Base-by-base conservation (phyloP, 2,329 filamentous ascomycete genomes). In the Thelonectria discophora region DNA sequence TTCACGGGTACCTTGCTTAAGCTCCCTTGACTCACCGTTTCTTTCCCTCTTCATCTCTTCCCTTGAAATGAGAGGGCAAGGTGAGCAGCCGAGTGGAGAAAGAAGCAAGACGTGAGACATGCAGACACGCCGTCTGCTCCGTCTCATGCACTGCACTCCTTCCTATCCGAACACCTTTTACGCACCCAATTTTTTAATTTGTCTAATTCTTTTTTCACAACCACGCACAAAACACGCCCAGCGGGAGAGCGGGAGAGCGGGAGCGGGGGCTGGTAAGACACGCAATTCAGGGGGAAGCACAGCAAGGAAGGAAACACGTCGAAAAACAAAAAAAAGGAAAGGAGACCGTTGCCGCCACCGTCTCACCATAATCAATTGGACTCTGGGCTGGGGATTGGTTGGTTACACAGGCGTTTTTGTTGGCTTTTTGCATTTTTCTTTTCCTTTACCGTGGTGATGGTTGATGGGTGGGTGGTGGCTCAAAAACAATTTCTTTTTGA, bases 1-100 rank as follows among this genome's bases (percentile, higher is more conserved):
- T 51, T 37, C 46, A 27, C 66, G 63, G 69, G 68, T 70, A 72
- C 65, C 66, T 69, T 69, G 39, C 62, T 65, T 68, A 55, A 60
- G 59, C 3, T 3, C 32, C 32, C 3, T 34, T 34, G 32, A 34
- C 32, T 34, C 32, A 34, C 32, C 24, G 7, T 7, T 24, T 24
- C 7, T 24, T 24, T 24, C 24, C 24, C 32, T 34, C 12, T 11
- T 32, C 30, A 32, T 11, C 3, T 34, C 32, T 34, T 34, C 13
- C 12, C 12, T 34, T 13, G 32, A 34, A 34, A 34, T 34, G 32
- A 34, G 32, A 34, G n/a, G 32, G 32, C 12, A 50, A 62, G 24
- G 51, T 58, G 65, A 60, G 43, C 24, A 65, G 53, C 59, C 42
- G 49, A 65, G 55, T 53, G 42, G 20, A 55, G 57, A 58, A 59